Conservation (phyloP, 192 early-diverging fungal species). For the Entrophospora sp. region DNA sequence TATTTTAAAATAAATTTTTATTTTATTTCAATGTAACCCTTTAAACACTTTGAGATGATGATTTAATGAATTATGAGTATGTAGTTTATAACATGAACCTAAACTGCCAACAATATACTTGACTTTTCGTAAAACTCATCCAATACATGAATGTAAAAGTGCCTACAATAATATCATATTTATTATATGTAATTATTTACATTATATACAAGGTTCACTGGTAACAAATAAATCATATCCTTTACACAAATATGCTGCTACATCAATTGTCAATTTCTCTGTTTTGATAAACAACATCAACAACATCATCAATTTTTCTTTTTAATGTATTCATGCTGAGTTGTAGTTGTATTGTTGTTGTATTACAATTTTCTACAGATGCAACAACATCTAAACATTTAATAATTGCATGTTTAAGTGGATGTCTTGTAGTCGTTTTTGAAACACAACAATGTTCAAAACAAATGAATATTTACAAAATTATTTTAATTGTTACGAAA, state of each 20-base stretch:
- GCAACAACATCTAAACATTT: constrained; percentile 65
- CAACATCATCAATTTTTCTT: constrained; percentile 20
- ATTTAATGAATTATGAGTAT: constrained; percentile 59
- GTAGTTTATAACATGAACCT: constrained; percentile 58
- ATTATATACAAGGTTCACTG: constrained; percentile 84
- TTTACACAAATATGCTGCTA: constrained; percentile 65
- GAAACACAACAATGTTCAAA: constrained; percentile 43
- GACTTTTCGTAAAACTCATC: constrained; percentile 58
- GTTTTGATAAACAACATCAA: neutral
- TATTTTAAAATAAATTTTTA: no score
- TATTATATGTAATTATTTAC: constrained; percentile 30
- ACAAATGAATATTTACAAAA: no score
- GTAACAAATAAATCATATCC: constrained; percentile 74
- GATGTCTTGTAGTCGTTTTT: constrained; percentile 40
- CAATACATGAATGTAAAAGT: constrained; percentile 85
- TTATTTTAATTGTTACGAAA: no score
- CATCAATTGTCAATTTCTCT: constrained; percentile 15
- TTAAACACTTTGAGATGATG: constrained; percentile 60
- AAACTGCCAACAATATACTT: constrained; percentile 40
- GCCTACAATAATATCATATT: constrained; percentile 73
- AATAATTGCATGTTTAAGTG: constrained; percentile 74
- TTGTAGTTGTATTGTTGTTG: no score
- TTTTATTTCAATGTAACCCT: no score
- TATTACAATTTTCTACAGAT: constrained; percentile 31
- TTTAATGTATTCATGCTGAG: constrained; percentile 7